A percentile compares a stretch with the other conserved stretches of the same genome.
Conservation (phyloP, 495 filamentous ascomycete species). For the Usnea hakonensis region DNA sequence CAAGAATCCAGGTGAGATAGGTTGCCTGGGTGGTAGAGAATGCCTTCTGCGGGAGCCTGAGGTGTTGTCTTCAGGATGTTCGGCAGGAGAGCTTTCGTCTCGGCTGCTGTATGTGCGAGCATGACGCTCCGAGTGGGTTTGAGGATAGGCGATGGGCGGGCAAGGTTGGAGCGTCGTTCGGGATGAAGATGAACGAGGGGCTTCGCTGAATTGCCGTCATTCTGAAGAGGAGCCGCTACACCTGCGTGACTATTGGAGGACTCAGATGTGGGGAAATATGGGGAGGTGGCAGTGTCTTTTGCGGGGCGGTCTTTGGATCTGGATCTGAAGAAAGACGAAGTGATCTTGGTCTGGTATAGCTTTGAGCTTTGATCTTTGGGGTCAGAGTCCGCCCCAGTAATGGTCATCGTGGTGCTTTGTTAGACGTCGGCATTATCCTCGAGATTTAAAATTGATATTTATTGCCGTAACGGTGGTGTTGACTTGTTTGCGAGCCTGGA, state of each 20-base stretch:
- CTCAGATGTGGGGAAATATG: neutral
- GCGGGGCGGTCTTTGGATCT: neutral
- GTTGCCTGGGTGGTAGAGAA: slow-evolving; percentile 17
- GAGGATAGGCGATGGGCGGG: slow-evolving; percentile 2
- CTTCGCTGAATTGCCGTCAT: neutral
- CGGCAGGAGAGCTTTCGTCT: slow-evolving; percentile 22
- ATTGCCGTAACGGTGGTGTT: neutral
- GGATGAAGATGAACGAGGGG: slow-evolving; percentile 2
- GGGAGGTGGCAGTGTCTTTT: neutral
- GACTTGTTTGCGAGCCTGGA: neutral
- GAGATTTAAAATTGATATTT: neutral
- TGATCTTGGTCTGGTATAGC: slow-evolving; percentile 6
- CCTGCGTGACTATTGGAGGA: neutral
- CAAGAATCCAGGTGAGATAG: slow-evolving; percentile 18
- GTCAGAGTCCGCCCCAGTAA: neutral
- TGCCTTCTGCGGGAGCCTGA: slow-evolving; percentile 23
- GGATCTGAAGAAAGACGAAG: slow-evolving; percentile 4
- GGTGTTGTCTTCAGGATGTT: slow-evolving; percentile 25
- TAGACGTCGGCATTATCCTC: neutral
- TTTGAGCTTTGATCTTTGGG: neutral
- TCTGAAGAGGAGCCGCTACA: neutral
- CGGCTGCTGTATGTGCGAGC: slow-evolving; percentile 19
- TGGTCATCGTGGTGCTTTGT: neutral
- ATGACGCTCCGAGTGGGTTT: slow-evolving; percentile 10
- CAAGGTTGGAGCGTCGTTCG: slow-evolving; percentile 18